Conservation (phyloP, 2,329 filamentous ascomycete genomes). For the Neocatenulostroma microsporum region DNA sequence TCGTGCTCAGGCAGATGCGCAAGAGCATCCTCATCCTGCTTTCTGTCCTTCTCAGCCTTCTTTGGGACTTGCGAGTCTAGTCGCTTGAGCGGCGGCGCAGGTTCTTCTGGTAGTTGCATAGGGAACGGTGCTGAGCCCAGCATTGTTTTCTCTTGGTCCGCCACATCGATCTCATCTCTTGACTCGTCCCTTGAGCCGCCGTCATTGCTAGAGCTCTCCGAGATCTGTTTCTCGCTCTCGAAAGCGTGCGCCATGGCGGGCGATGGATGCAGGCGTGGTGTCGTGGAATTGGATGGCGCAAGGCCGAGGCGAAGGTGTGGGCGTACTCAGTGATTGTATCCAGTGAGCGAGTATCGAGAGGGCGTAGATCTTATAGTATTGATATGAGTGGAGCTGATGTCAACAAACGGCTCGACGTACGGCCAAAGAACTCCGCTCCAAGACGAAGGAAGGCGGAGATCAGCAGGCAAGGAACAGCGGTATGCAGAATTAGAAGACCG, state of each 20-base stretch:
- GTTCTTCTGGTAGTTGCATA: constrained; percentile 18
- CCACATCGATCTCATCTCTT: constrained; percentile 16
- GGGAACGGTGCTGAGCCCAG: constrained; percentile 26
- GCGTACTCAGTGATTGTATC: too few relatives aligned
- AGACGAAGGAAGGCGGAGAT: too few relatives aligned
- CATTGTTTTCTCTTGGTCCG: constrained; percentile 24
- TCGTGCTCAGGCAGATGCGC: constrained; percentile 33
- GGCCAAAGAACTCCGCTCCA: too few relatives aligned
- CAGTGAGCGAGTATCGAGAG: too few relatives aligned
- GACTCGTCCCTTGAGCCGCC: constrained; percentile 11
- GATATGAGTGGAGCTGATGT: too few relatives aligned
- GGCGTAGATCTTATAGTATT: too few relatives aligned
- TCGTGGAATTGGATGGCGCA: too few relatives aligned
- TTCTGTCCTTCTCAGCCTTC: constrained; percentile 16
- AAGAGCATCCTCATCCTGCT: constrained; percentile 26
- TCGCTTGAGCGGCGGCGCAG: constrained; percentile 20
- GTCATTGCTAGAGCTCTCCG: constrained; percentile 19
- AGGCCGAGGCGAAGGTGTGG: too few relatives aligned
- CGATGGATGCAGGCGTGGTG: too few relatives aligned
- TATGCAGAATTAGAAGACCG: too few relatives aligned
- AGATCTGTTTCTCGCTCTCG: constrained; percentile 18
- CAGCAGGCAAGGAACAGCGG: too few relatives aligned
- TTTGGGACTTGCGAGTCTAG: constrained; percentile 21
- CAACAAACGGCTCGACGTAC: too few relatives aligned
- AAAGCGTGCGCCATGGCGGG: constrained; percentile 12